These are phyloP conservation scores for Verticillium alfalfae DNA, from an alignment of 2,329 filamentous ascomycete species.

Conservation along the genomic window DNA sequence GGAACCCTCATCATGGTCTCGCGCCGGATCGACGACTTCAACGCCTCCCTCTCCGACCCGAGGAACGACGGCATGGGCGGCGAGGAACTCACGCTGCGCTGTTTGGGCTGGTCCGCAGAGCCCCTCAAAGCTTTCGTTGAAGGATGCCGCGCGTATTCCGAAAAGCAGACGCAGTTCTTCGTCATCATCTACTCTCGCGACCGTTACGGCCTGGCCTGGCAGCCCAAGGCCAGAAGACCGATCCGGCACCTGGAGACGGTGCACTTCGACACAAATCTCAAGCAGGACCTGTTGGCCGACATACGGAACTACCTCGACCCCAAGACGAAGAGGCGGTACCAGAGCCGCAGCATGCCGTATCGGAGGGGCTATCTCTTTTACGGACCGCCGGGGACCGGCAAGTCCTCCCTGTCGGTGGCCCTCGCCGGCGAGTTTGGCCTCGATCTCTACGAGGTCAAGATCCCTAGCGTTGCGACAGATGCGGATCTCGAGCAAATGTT, in stretches of 20 bases:
- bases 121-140: slow-evolving; percentile 41
- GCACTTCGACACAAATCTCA: slow-evolving; percentile 39
- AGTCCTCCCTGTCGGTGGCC: slow-evolving; percentile 49
- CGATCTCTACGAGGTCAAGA: slow-evolving; percentile 42
- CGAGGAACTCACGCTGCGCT: slow-evolving; percentile 41
- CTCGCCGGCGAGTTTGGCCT: slow-evolving; percentile 45
- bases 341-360: slow-evolving; percentile 44
- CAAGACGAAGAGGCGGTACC: slow-evolving; percentile 50
- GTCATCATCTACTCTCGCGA: slow-evolving; percentile 42
- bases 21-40: slow-evolving; percentile 32
- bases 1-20: slow-evolving; percentile 38
- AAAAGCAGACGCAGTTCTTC: slow-evolving; percentile 41
- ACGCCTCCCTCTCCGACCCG: slow-evolving; percentile 29
- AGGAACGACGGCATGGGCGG: slow-evolving; percentile 39
- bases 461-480: slow-evolving; percentile 43
- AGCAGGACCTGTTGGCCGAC: slow-evolving; percentile 41
- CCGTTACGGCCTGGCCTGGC: slow-evolving; percentile 40
- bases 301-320: slow-evolving; percentile 47
- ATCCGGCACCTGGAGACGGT: slow-evolving; percentile 45
- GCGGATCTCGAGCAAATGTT: slow-evolving; percentile 46
- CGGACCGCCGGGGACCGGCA: slow-evolving; percentile 57
- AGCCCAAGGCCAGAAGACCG: slow-evolving; percentile 40
- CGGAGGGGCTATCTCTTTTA: slow-evolving; percentile 56
- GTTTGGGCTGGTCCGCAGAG: slow-evolving; percentile 43
- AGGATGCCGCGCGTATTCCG: slow-evolving; percentile 40